These are phyloP conservation scores for Daldinia caldariorum DNA, from an alignment of 495 filamentous ascomycete species.

Conservation along the genomic window DNA sequence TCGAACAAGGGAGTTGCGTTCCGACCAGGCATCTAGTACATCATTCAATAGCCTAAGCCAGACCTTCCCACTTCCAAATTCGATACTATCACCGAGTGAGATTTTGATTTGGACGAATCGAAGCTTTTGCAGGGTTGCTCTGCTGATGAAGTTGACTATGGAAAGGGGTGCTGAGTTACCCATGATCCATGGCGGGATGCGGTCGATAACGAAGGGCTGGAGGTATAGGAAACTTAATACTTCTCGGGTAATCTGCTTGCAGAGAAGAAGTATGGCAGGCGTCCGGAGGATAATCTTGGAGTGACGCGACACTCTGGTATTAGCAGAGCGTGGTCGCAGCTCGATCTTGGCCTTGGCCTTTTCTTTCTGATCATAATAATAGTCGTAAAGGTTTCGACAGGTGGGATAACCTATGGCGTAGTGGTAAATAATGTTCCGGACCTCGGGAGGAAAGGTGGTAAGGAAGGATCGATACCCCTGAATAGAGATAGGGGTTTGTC, in stretches of 20 bases:
- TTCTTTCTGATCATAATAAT: constrained; percentile 45
- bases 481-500: not conserved
- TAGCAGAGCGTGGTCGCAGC: constrained; percentile 17
- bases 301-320: constrained; percentile 23
- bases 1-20: constrained; percentile 42
- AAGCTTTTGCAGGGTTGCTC: constrained; percentile 45
- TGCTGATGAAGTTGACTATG: constrained; percentile 46
- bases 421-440: constrained; percentile 50
- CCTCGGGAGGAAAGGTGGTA: constrained; percentile 45
- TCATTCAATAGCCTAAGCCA: constrained; percentile 43
- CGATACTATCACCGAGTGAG: constrained; percentile 44
- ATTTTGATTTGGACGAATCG: constrained; percentile 48
- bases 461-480: constrained; percentile 37
- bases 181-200: constrained; percentile 53
- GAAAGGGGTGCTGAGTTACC: constrained; percentile 39
- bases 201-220: constrained; percentile 47
- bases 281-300: constrained; percentile 37
- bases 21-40: constrained; percentile 41
- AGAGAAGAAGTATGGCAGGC: constrained; percentile 51
- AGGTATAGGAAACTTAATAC: constrained; percentile 41
- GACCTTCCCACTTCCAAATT: constrained; percentile 44
- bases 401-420: constrained; percentile 43
- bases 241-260: constrained; percentile 50
- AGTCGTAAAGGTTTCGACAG: constrained; percentile 42
- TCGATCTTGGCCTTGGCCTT: constrained; percentile 30